Percentiles rank a stretch among this genome's conserved stretches.
Evolutionary conservation across 441 rosid genomes (phyloP).

Genomic region (Jatropha podagrica): DNA sequence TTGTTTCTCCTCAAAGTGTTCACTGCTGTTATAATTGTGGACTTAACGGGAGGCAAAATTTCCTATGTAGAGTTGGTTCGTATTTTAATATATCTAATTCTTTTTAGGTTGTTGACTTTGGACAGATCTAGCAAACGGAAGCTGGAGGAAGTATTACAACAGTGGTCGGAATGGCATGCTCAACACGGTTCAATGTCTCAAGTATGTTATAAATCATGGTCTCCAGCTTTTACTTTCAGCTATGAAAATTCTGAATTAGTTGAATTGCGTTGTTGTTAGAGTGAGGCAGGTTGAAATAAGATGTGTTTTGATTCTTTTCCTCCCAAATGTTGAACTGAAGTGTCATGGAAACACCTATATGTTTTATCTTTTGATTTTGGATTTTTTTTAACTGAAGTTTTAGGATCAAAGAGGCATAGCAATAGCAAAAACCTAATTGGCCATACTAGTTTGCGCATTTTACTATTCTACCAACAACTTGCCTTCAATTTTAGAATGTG

Average conservation of each 20-base stretch:
- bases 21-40: slow-evolving; percentile 9
- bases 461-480: neutral
- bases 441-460: neutral
- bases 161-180: slow-evolving; percentile 97
- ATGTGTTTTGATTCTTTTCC: neutral
- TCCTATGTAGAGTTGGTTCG: slow-evolving; percentile 10
- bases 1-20: slow-evolving; percentile 9
- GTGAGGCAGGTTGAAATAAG: neutral
- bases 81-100: slow-evolving; percentile 20
- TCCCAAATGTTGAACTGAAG: neutral
- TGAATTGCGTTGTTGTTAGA: neutral
- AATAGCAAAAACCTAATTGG: neutral
- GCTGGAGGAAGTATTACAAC: slow-evolving; percentile 73
- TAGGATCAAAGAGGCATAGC: slow-evolving; percentile 1
- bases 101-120: slow-evolving; percentile 19
- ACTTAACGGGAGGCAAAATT: neutral
- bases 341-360: neutral
- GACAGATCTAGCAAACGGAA: slow-evolving; percentile 83
- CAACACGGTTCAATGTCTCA: slow-evolving; percentile 46
- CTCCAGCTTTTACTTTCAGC: neutral
- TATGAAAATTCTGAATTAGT: neutral
- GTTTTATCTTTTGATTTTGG: neutral
- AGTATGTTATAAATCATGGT: slow-evolving; percentile 15
- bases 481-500: neutral
- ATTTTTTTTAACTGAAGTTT: neutral